phyloP scores from a whole-genome alignment of 2,329 filamentous ascomycete genomes.

The Ceratocystis diversiconidia region DNA sequence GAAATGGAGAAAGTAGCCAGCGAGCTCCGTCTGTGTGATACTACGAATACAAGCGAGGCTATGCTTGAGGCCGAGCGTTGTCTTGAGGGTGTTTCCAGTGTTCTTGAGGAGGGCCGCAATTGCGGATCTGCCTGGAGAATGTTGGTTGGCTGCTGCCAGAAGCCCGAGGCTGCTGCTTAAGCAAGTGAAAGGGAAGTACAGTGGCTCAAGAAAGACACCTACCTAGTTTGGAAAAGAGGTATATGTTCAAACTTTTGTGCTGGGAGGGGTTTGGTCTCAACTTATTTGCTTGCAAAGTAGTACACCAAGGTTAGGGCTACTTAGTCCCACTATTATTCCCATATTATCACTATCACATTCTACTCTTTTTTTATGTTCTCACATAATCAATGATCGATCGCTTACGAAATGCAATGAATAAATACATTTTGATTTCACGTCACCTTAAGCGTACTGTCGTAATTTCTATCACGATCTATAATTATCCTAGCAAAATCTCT shows the following conservation, averaged over 20 bases:
- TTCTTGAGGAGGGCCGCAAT: conserved; percentile 49
- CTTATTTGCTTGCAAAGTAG: neutral
- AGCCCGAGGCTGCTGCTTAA: conserved; percentile 32
- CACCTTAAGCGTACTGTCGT: neutral
- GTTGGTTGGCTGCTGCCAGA: conserved; percentile 49
- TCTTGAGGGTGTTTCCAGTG: conserved; percentile 44
- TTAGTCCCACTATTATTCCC: conserved; percentile 2
- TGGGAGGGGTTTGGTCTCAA: neutral
- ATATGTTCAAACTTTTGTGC: too few relatives aligned
- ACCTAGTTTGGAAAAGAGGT: too few relatives aligned
- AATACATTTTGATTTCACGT: too few relatives aligned
- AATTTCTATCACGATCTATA: conserved; percentile 3
- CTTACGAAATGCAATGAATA: too few relatives aligned
- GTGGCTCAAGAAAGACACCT: too few relatives aligned
- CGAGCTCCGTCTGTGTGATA: conserved; percentile 43
- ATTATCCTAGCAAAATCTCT: conserved; percentile 2
- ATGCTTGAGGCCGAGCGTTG: conserved; percentile 44
- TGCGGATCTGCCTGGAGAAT: conserved; percentile 46
- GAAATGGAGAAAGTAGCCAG: conserved; percentile 68
- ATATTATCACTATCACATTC: conserved; percentile 1
- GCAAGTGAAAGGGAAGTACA: neutral
- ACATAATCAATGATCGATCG: neutral
- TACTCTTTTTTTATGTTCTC: neutral
- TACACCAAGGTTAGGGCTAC: neutral
- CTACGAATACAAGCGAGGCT: conserved; percentile 35